These are phyloP conservation scores for Pestalotiopsis fici DNA, from an alignment of 2,329 filamentous ascomycete genomes.

Conservation along the genomic window DNA sequence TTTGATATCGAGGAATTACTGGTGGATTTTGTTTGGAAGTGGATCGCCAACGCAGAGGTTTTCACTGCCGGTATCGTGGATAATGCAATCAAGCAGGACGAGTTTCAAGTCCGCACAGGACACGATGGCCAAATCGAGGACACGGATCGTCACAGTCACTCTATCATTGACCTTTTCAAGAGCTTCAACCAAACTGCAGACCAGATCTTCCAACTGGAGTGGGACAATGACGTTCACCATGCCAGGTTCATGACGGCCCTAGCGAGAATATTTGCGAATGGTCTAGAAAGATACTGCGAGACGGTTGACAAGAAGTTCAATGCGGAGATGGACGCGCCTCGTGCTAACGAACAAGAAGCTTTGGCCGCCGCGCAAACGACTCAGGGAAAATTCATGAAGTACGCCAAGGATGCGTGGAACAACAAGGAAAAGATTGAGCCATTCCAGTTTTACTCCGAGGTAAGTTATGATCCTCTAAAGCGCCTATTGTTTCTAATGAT, in stretches of 20 bases:
- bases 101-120: conserved; percentile 74
- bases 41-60: conserved; percentile 80
- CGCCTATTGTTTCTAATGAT: conserved; percentile 26
- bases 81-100: conserved; percentile 86
- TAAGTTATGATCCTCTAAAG: conserved; percentile 36
- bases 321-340: conserved; percentile 90
- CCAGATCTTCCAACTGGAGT: conserved; percentile 81
- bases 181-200: conserved; percentile 92
- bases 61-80: conserved; percentile 85
- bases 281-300: conserved; percentile 89
- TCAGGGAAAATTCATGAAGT: conserved; percentile 90
- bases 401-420: conserved; percentile 91
- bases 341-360: conserved; percentile 73
- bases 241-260: conserved; percentile 97
- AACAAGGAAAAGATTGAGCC: conserved; percentile 92
- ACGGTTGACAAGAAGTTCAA: conserved; percentile 82
- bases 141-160: conserved; percentile 87
- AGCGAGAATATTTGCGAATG: conserved; percentile 79
- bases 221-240: conserved; percentile 91
- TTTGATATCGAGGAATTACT: conserved; percentile 87
- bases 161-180: conserved; percentile 89
- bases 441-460: conserved; percentile 94
- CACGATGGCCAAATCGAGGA: conserved; percentile 67
- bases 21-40: conserved; percentile 93
- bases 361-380: conserved; percentile 75